phyloP scores from a whole-genome alignment of 1,284 basidiomycete genomes.

The Retiboletus flavoniger region DNA sequence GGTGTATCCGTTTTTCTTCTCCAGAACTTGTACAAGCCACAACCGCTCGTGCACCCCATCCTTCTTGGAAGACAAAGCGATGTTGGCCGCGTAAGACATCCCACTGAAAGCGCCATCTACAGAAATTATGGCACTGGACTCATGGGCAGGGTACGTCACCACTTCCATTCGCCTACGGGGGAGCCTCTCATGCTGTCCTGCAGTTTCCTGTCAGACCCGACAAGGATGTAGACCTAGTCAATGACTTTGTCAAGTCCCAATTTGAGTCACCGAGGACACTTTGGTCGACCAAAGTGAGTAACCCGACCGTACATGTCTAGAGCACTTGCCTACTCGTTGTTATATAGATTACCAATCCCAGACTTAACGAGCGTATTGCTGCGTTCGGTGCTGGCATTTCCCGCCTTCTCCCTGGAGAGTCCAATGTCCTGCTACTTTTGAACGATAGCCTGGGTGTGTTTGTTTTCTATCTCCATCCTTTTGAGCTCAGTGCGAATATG shows the following conservation, averaged over 20 bases:
- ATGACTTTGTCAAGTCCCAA: constrained; percentile 65
- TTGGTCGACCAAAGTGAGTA: constrained; percentile 69
- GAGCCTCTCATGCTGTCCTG: background rate
- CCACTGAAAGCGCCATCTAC: constrained; percentile 74
- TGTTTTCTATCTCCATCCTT: background rate
- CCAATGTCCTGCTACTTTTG: constrained; percentile 67
- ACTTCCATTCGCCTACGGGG: background rate
- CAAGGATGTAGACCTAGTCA: constrained; percentile 65
- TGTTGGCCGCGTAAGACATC: constrained; percentile 71
- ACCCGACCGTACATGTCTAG: background rate
- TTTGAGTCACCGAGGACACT: constrained; percentile 66
- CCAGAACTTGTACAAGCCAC: constrained; percentile 72
- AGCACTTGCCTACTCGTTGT: background rate
- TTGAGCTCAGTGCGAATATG: constrained; percentile 3
- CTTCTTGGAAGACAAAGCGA: constrained; percentile 81
- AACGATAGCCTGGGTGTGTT: constrained; percentile 70
- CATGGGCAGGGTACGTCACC: constrained; percentile 62
- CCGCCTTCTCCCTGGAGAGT: constrained; percentile 58
- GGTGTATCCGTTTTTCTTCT: constrained; percentile 71
- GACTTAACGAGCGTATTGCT: constrained; percentile 63
- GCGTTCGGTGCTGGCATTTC: constrained; percentile 68
- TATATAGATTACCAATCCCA: constrained; percentile 63
- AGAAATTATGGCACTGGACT: constrained; percentile 80
- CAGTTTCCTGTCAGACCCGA: constrained; percentile 71
- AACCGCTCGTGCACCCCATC: constrained; percentile 79